Evolutionary conservation across 441 rosid genomes (phyloP), one percentile per base, ranked within the genome.

Genomic region (Rhodomyrtus psidioides): DNA sequence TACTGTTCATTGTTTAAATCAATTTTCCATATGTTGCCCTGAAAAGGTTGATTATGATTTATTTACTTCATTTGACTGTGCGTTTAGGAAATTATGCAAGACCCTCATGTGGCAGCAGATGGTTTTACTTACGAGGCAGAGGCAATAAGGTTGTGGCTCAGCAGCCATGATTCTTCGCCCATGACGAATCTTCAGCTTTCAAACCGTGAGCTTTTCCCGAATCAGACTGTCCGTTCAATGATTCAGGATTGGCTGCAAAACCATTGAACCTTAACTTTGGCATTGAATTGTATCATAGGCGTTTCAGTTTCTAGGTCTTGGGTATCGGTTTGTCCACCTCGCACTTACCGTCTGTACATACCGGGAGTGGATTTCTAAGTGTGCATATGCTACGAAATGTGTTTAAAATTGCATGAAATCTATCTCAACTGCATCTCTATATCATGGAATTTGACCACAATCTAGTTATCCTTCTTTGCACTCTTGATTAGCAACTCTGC

Each of bases 41-140:
- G 79, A 39, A 21, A 39, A 21, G 39, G 79, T 70, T 39, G 49
- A 44, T 70, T n/a, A 6, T 70, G 79, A 70, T 70, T 70, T 21
- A 39, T 39, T 15, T 70, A 12, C 79, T 70, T 70, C 13, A 70
- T 70, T 70, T 70, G 79, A 70, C 17, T 53, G 9, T 70, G 53
- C 1, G 7, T 74, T 19, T 44, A 84, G 86, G 86, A 85, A 23
- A 55, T 85, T 34, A 85, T 85, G 86, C 46, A 55, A 85, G 83
- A 75, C 76, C 86, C 86, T 54, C 70, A 53, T 75, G 86, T 85
- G 75, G 86, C 86, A 0, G 83, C 86, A 85, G 86, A 85, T 85
- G 86, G 86, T 39, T 85, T 85, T 55, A 74, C 86, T 24, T 85
- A 85, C 3, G 86, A 85, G 46, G 62, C 56, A 55, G 53, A 30